These are phyloP conservation scores for Sarocladiaceae sp. DNA, from an alignment of 2,329 filamentous ascomycete genomes.

Conservation along the genomic window DNA sequence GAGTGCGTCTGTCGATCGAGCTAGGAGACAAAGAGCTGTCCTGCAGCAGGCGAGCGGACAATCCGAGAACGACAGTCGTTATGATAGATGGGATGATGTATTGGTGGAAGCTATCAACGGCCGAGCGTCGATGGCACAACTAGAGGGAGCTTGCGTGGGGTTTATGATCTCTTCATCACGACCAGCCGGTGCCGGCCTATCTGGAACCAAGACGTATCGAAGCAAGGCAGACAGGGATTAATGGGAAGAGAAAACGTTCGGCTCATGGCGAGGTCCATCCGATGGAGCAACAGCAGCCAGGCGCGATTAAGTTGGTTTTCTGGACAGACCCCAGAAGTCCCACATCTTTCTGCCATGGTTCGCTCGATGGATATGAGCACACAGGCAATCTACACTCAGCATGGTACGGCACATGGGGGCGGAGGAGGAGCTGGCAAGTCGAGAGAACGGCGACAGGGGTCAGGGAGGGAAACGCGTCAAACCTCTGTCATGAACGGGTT, in stretches of 20 bases:
- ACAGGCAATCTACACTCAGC: no score
- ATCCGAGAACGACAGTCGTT: constrained; percentile 6
- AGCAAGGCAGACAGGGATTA: constrained; percentile 4
- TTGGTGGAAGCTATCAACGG: not conserved
- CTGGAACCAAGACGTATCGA: not conserved
- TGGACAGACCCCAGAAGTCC: constrained; percentile 1
- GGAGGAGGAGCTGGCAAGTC: not conserved
- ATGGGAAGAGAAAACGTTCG: not conserved
- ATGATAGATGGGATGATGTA: not conserved
- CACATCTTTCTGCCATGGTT: constrained; percentile 4
- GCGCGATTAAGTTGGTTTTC: constrained; percentile 2
- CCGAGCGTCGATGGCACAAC: not conserved
- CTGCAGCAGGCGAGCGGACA: constrained; percentile 5
- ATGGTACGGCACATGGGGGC: not conserved
- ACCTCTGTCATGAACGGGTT: constrained; percentile 7
- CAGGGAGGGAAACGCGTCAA: constrained; percentile 3
- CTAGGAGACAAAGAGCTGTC: not conserved
- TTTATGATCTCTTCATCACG: constrained; percentile 7
- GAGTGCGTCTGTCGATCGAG: not conserved
- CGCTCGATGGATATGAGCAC: not conserved
- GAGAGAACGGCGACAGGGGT: constrained; percentile 3
- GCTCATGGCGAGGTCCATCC: constrained; percentile 6
- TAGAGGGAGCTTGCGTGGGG: not conserved
- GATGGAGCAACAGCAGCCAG: constrained; percentile 7
- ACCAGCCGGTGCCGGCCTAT: constrained; percentile 6